phyloP scores from a whole-genome alignment of 139 green algal genomes.

The Coelastrella sp. region DNA sequence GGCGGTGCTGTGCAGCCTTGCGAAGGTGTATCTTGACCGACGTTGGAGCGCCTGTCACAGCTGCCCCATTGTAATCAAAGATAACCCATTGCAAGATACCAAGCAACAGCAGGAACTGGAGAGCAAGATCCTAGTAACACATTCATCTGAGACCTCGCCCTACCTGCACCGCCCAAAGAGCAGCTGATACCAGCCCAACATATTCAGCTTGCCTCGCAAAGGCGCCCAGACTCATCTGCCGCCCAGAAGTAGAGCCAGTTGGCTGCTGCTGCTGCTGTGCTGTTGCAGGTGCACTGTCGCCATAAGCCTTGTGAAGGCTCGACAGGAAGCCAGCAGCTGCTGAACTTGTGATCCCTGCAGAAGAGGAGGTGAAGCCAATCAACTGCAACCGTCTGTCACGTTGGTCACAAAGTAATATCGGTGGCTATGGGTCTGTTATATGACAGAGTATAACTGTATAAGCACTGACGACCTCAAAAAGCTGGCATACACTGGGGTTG shows the following conservation, averaged over 20 bases:
- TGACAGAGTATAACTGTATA: no score
- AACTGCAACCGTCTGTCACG: no score
- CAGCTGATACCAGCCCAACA: not conserved
- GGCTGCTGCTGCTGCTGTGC: not conserved
- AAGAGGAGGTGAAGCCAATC: not conserved
- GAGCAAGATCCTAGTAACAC: not conserved
- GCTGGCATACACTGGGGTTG: no score
- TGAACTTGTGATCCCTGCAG: not conserved
- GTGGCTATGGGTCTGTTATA: no score
- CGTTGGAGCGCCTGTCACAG: no score
- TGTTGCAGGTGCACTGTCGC: not conserved
- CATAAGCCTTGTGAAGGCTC: not conserved
- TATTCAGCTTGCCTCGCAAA: slow-evolving; percentile 15
- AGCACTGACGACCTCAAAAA: no score
- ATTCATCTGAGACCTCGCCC: not conserved
- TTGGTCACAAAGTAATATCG: no score
- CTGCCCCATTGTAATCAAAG: no score
- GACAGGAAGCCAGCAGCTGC: slow-evolving; percentile 32
- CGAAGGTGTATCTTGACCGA: no score
- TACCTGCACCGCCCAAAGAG: slow-evolving; percentile 24
- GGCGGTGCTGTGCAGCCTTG: no score
- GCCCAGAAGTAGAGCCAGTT: not conserved
- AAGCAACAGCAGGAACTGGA: no score
- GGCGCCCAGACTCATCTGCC: not conserved
- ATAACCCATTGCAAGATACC: no score